Evolutionary conservation across 2,329 filamentous ascomycete genomes (phyloP).

Genomic region (Neonectria sp.): DNA sequence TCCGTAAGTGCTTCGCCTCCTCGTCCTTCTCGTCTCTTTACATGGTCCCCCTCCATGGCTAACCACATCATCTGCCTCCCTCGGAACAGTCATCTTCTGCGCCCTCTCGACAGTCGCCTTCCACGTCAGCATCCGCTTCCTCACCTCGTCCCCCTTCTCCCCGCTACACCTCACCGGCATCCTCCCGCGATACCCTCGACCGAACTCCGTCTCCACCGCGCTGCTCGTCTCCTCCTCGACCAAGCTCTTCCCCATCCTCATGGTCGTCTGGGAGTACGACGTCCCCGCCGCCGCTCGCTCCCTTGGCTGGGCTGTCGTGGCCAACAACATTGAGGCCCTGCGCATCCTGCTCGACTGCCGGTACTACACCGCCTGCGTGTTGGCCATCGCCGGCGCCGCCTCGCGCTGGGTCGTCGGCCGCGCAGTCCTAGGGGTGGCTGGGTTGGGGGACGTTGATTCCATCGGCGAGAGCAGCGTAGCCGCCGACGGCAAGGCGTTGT

Average conservation of each 20-base stretch:
- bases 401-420: constrained; percentile 83
- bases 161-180: constrained; percentile 68
- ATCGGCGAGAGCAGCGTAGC: constrained; percentile 69
- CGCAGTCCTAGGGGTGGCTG: constrained; percentile 78
- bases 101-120: constrained; percentile 87
- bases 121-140: constrained; percentile 88
- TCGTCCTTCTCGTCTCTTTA: background rate
- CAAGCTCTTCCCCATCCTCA: constrained; percentile 94
- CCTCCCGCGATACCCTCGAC: constrained; percentile 77
- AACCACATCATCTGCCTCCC: background rate
- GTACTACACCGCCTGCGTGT: constrained; percentile 81
- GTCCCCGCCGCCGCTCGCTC: constrained; percentile 83
- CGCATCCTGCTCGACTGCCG: constrained; percentile 94
- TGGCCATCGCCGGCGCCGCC: constrained; percentile 84
- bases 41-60: constrained; percentile 13
- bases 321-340: constrained; percentile 95
- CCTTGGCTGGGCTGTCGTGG: constrained; percentile 88
- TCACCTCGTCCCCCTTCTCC: constrained; percentile 76
- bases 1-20: constrained; percentile 62
- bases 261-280: constrained; percentile 98
- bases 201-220: constrained; percentile 85
- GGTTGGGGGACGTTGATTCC: constrained; percentile 74
- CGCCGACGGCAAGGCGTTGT: constrained; percentile 71
- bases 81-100: constrained; percentile 79
- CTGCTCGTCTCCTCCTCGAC: constrained; percentile 86